Base-by-base conservation (phyloP, 176 grass and related monocot genomes). In the Metroxylon sagu region DNA sequence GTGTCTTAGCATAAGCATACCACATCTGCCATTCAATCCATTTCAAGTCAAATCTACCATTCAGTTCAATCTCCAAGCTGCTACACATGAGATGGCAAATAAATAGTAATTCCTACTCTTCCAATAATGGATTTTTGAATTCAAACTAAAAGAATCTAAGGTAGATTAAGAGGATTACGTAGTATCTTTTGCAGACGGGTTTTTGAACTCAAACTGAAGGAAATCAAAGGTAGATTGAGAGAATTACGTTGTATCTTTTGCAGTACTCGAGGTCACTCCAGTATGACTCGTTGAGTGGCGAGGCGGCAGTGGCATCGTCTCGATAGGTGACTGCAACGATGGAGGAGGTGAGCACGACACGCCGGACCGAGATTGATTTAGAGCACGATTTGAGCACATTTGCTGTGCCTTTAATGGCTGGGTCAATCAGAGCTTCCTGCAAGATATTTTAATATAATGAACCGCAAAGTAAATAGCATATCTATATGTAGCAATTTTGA, bases 1-100 rank as follows among this genome's bases (percentile, higher is more conserved):
- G 39, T 54, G 85, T 89, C 79, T 95, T 95, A 0, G 89, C 81
- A 35, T 95, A 95, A 1, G 85, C 89, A 65, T 95, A 95, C 89
- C 89, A 95, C 8, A 95, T 66, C 85, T 88, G 75, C 50, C n/a
- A 16, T 60, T 29, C 23, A 15, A 28, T 3, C 5, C 35, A 43
- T 12, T 43, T 2, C 35, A 14, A 43, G 14, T 43, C 35, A 43
- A 43, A 43, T 43, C 35, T 43, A 43, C 8, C 2, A 43, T 43
- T 7, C 35, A 12, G 35, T 2, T 43, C 35, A 12, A 43, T 43
- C 35, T 43, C 35, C 35, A 43, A 43, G 10, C 12, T 43, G 35
- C 35, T 43, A 43, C 35, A 43, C 35, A 43, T 12, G 8, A 14
- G 12, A 12, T 43, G 10, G 10, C 6, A 7, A 35, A 35, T 2